These are phyloP conservation scores for Chlorociboria aeruginascens DNA, from an alignment of 495 filamentous ascomycete genomes.

Conservation along the genomic window DNA sequence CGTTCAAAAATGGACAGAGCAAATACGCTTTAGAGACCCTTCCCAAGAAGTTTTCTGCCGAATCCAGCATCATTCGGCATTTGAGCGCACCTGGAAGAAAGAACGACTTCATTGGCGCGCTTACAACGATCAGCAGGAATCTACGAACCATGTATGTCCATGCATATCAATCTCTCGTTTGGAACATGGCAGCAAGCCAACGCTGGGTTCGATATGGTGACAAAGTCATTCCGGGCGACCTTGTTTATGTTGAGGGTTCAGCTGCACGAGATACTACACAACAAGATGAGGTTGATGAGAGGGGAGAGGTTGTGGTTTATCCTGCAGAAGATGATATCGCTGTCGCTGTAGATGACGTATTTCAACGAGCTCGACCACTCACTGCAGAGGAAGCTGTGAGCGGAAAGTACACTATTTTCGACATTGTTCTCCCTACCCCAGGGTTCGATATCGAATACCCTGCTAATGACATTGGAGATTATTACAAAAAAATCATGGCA, in stretches of 20 bases:
- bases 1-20: slow-evolving; percentile 48
- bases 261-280: slow-evolving; percentile 29
- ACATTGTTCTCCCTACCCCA: slow-evolving; percentile 88
- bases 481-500: slow-evolving; percentile 76
- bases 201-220: slow-evolving; percentile 63
- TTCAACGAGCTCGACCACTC: slow-evolving; percentile 63
- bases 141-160: slow-evolving; percentile 91
- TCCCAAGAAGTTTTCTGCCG: slow-evolving; percentile 74
- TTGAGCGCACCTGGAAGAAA: slow-evolving; percentile 33
- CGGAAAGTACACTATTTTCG: slow-evolving; percentile 71
- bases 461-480: slow-evolving; percentile 63
- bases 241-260: slow-evolving; percentile 58
- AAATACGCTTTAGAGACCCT: slow-evolving; percentile 49
- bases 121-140: slow-evolving; percentile 63
- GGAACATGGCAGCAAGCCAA: slow-evolving; percentile 72
- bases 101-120: slow-evolving; percentile 64
- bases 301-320: slow-evolving; percentile 56
- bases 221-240: slow-evolving; percentile 70
- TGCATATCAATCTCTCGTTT: slow-evolving; percentile 88
- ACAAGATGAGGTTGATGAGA: slow-evolving; percentile 39
- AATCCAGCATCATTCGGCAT: slow-evolving; percentile 63
- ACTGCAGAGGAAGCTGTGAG: slow-evolving; percentile 66
- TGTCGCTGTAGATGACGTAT: slow-evolving; percentile 43
- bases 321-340: slow-evolving; percentile 44
- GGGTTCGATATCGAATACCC: slow-evolving; percentile 88